These are phyloP conservation scores for Marasmius oreades DNA, from an alignment of 1,284 basidiomycete species.

Conservation along the genomic window DNA sequence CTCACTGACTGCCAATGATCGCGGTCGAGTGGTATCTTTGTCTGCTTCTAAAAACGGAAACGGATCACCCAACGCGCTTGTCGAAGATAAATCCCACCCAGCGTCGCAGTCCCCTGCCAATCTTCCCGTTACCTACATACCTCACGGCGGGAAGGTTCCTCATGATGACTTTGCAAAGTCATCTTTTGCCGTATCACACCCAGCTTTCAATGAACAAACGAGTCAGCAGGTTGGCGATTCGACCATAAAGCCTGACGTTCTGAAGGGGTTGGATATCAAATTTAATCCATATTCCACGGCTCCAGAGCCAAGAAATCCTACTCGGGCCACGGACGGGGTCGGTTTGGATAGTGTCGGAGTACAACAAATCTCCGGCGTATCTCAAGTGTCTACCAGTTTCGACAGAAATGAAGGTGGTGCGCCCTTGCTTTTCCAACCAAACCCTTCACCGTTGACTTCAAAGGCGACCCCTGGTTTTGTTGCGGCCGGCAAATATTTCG, in stretches of 20 bases:
- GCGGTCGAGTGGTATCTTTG: slow-evolving; percentile 11
- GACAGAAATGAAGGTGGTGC: no score
- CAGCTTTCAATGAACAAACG: background rate
- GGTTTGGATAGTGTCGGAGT: no score
- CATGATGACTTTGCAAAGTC: background rate
- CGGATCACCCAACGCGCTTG: slow-evolving; percentile 6
- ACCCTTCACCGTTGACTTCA: no score
- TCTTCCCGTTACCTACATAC: background rate
- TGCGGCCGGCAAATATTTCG: background rate
- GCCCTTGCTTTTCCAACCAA: no score
- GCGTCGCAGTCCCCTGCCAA: background rate
- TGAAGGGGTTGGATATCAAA: no score
- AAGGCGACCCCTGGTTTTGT: background rate
- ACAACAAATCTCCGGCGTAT: no score
- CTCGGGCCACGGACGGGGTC: no score
- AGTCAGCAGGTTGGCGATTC: background rate
- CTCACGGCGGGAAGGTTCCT: background rate
- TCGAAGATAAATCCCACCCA: background rate
- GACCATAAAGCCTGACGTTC: background rate
- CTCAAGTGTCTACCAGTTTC: no score
- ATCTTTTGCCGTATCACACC: background rate
- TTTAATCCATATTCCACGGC: no score
- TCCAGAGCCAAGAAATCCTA: no score
- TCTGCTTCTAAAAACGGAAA: slow-evolving; percentile 13
- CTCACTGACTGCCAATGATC: slow-evolving; percentile 9